phyloP scores from a whole-genome alignment of 257 asterid genomes.

The Verbascum thapsus region DNA sequence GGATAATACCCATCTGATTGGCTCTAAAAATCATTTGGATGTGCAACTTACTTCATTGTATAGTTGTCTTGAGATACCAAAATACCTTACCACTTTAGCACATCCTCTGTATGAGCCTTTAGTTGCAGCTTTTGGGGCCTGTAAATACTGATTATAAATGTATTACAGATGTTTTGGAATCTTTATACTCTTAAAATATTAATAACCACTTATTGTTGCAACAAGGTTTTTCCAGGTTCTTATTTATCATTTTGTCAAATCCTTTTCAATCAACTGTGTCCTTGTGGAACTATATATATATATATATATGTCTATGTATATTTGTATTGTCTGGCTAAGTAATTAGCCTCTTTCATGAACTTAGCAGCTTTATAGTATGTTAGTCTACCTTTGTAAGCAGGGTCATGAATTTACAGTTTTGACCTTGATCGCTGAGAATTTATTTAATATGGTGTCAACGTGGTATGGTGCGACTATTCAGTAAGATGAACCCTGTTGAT shows the following conservation, averaged over 20 bases:
- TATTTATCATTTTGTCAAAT: slow-evolving; percentile 18
- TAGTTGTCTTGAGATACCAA: slow-evolving; percentile 46
- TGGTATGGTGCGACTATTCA: slow-evolving; percentile 21
- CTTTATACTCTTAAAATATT: slow-evolving; percentile 21
- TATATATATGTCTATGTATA: no score
- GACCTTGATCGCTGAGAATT: slow-evolving; percentile 15
- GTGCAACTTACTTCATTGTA: slow-evolving; percentile 59
- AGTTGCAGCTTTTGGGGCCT: slow-evolving; percentile 52
- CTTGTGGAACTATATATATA: slow-evolving; percentile 3
- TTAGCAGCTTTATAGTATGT: slow-evolving; percentile 5
- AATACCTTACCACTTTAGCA: slow-evolving; percentile 40
- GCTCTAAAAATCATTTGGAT: slow-evolving; percentile 46
- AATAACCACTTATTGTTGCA: slow-evolving; percentile 14
- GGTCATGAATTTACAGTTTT: slow-evolving; percentile 21
- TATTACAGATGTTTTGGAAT: slow-evolving; percentile 40
- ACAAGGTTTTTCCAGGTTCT: slow-evolving; percentile 25
- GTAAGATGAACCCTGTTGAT: slow-evolving; percentile 13
- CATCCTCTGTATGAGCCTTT: slow-evolving; percentile 45
- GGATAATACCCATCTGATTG: slow-evolving; percentile 52
- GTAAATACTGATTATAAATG: slow-evolving; percentile 45
- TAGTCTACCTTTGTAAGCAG: slow-evolving; percentile 25
- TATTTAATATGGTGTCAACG: slow-evolving; percentile 23
- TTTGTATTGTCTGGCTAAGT: slow-evolving; percentile 11
- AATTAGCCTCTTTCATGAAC: slow-evolving; percentile 1
- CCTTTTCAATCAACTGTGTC: not conserved